Conservation (phyloP, 208 protist species). For the Phytomonas francai region DNA sequence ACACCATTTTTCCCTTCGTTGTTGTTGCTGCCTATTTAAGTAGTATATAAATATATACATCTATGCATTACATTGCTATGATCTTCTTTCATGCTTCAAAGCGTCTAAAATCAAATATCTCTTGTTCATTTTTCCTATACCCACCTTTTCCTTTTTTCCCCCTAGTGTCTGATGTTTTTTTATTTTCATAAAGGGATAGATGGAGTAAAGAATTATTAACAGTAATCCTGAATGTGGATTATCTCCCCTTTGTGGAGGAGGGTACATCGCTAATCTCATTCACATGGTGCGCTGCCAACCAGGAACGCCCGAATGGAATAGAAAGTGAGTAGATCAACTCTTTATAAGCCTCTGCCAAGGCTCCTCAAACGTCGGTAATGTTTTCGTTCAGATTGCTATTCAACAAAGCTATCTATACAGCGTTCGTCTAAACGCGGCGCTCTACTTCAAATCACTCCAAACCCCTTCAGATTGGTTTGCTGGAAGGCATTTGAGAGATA, state of each 20-base stretch:
- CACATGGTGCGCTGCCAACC: background rate
- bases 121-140: slow-evolving; percentile 1
- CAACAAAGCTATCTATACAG: slow-evolving; percentile 9
- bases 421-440: slow-evolving; percentile 33
- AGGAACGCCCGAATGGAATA: background rate
- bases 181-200: slow-evolving; percentile 9
- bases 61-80: background rate
- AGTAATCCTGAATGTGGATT: background rate
- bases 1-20: background rate
- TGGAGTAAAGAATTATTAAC: background rate
- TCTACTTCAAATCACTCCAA: slow-evolving; percentile 39
- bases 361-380: slow-evolving; percentile 50
- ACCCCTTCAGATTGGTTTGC: slow-evolving; percentile 26
- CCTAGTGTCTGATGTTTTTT: slow-evolving; percentile 4
- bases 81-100: background rate
- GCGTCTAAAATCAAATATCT: background rate
- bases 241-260: background rate
- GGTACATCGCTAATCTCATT: background rate
- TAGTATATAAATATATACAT: slow-evolving; percentile 10
- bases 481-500: slow-evolving; percentile 37
- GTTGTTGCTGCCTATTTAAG: background rate
- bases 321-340: background rate
- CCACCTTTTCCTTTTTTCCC: slow-evolving; percentile 7
- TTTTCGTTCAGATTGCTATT: slow-evolving; percentile 26
- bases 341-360: slow-evolving; percentile 27